Evolutionary conservation across 176 grass and related monocot species (phyloP).

Genomic region (Themeda triandra): DNA sequence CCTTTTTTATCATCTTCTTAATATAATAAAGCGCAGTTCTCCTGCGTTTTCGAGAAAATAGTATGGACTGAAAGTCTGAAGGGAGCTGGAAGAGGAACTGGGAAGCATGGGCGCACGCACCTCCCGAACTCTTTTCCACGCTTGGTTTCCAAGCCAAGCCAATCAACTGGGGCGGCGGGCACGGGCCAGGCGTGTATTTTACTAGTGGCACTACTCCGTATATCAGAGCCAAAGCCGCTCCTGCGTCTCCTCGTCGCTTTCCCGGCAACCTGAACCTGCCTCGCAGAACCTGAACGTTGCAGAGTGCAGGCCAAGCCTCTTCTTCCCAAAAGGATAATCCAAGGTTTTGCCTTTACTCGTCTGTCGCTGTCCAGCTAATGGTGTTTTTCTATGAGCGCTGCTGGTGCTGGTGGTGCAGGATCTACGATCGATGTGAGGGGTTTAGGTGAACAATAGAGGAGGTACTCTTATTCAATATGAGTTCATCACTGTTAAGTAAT

Average conservation of each 20-base stretch:
- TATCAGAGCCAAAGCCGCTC: not conserved
- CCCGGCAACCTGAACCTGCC: not conserved
- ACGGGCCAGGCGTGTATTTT: not conserved
- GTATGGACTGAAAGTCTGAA: not conserved
- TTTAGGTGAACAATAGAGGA: not conserved
- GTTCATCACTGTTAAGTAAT: not conserved
- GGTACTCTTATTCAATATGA: too few relatives aligned
- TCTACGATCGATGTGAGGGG: constrained; percentile 2
- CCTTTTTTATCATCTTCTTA: too few relatives aligned
- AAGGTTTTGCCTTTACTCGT: not conserved
- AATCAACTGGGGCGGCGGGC: not conserved
- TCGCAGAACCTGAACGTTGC: constrained; percentile 24
- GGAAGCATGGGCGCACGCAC: constrained; percentile 8
- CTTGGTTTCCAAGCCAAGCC: constrained; percentile 55
- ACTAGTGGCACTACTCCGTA: too few relatives aligned
- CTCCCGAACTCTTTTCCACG: constrained; percentile 15
- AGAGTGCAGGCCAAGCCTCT: not conserved
- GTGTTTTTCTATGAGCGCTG: not conserved
- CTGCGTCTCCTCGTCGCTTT: constrained; percentile 37
- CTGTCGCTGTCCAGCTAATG: not conserved
- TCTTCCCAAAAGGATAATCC: not conserved
- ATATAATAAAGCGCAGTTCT: too few relatives aligned
- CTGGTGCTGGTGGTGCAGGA: not conserved
- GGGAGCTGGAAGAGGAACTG: not conserved
- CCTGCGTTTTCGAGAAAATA: too few relatives aligned